A percentile compares a stretch with the other conserved stretches of the same genome.
Conservation (phyloP, 176 grass and related monocot species). For the Ananas comosus region DNA sequence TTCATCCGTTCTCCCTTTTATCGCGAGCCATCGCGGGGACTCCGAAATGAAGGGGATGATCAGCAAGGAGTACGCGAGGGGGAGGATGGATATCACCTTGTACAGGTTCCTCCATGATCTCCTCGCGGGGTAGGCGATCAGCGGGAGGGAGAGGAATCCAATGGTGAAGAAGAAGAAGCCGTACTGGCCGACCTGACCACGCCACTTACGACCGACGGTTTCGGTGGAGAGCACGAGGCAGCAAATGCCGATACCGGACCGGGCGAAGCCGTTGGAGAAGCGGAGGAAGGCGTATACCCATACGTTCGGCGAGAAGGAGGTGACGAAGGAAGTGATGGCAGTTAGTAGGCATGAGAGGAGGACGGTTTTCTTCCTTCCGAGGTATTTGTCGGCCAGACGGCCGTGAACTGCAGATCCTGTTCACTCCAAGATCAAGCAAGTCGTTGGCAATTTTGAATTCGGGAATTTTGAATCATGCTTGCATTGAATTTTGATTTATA, state of each 20-base stretch:
- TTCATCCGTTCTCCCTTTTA: slow-evolving; percentile 29
- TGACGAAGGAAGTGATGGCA: slow-evolving; percentile 31
- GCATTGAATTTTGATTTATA: background rate
- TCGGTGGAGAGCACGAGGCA: slow-evolving; percentile 50
- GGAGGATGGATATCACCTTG: slow-evolving; percentile 37
- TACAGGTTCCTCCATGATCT: slow-evolving; percentile 39
- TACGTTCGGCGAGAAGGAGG: slow-evolving; percentile 31
- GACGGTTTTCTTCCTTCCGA: slow-evolving; percentile 36
- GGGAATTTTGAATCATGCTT: background rate
- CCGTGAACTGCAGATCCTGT: slow-evolving; percentile 38
- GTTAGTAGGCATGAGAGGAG: slow-evolving; percentile 31
- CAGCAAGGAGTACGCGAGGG: slow-evolving; percentile 31
- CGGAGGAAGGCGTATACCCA: slow-evolving; percentile 40
- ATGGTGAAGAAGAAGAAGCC: slow-evolving; percentile 52
- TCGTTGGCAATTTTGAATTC: background rate
- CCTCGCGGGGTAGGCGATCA: slow-evolving; percentile 30
- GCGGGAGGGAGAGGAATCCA: slow-evolving; percentile 39
- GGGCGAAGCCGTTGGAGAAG: slow-evolving; percentile 37
- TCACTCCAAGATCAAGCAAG: background rate
- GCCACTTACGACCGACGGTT: slow-evolving; percentile 32
- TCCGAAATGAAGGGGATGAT: slow-evolving; percentile 39
- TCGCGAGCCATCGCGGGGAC: slow-evolving; percentile 43
- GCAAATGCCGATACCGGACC: slow-evolving; percentile 42
- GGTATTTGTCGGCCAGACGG: slow-evolving; percentile 33
- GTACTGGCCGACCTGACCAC: slow-evolving; percentile 48